phyloP scores from a whole-genome alignment of 495 filamentous ascomycete species.

The Penicillium goetzii region DNA sequence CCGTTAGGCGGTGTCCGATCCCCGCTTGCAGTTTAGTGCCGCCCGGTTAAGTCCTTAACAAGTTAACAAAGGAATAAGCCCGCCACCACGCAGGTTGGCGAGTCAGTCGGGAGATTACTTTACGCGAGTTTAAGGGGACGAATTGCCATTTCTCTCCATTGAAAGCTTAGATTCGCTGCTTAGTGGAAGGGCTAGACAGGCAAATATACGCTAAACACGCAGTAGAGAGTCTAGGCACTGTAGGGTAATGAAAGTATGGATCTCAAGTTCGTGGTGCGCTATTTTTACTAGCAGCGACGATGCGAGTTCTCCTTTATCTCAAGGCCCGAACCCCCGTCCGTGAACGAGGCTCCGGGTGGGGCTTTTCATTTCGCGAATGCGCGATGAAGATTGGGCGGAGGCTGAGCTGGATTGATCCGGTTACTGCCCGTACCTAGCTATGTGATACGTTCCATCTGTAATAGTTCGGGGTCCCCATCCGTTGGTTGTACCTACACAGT shows the following conservation, averaged over 20 bases:
- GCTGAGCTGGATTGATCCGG: neutral
- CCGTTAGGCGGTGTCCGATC: slow-evolving; percentile 2
- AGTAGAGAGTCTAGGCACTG: too few relatives aligned
- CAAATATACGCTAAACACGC: too few relatives aligned
- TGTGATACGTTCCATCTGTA: neutral
- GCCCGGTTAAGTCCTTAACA: too few relatives aligned
- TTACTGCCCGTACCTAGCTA: neutral
- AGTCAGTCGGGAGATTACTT: slow-evolving; percentile 1
- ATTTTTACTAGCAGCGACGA: neutral
- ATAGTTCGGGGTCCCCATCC: neutral
- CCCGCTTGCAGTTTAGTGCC: slow-evolving; percentile 4
- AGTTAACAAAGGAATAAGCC: neutral
- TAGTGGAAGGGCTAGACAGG: too few relatives aligned
- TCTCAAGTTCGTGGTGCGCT: neutral
- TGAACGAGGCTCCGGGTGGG: slow-evolving; percentile 7
- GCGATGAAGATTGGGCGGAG: neutral
- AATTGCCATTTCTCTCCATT: neutral
- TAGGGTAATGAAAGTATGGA: neutral
- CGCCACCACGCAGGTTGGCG: slow-evolving; percentile 5
- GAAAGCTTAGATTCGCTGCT: neutral
- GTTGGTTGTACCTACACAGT: neutral
- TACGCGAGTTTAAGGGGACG: neutral
- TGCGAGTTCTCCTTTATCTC: neutral
- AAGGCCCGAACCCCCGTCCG: neutral
- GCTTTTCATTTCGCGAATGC: slow-evolving; percentile 4